Conservation (phyloP, 202 grass and related monocot genomes). For the Schoenoplectus tabernaemontani region DNA sequence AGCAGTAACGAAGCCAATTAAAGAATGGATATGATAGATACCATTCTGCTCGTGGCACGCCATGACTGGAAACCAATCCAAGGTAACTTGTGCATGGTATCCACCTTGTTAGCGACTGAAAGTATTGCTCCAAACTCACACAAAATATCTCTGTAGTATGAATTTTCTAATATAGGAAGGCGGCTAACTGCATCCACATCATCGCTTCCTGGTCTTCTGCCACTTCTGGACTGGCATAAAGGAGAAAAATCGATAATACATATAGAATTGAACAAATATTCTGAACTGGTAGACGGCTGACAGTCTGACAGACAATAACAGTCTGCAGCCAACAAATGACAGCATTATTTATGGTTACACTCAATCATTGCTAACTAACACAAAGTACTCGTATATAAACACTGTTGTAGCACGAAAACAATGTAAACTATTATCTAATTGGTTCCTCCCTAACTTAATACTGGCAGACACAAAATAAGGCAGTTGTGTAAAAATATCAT, state of each 20-base stretch:
- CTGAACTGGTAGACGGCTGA: not conserved
- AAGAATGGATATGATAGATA: conserved; percentile 18
- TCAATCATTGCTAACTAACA: not conserved
- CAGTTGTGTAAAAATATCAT: not conserved
- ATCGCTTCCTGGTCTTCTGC: conserved; percentile 65
- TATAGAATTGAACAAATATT: conserved; percentile 11
- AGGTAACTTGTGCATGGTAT: conserved; percentile 86
- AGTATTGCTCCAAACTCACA: conserved; percentile 92
- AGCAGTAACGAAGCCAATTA: conserved; percentile 25
- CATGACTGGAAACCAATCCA: conserved; percentile 99
- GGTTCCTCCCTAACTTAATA: not conserved
- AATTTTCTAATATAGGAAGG: conserved; percentile 65
- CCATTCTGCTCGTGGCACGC: conserved; percentile 70
- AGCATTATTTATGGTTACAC: not conserved
- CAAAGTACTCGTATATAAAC: not conserved
- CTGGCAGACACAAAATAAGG: not conserved
- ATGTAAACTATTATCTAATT: not conserved
- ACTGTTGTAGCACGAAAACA: not conserved
- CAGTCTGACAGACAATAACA: not conserved
- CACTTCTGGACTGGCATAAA: conserved; percentile 74
- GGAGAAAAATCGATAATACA: conserved; percentile 1
- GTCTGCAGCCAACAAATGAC: not conserved
- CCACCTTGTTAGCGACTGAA: conserved; percentile 73
- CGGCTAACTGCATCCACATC: conserved; percentile 81
- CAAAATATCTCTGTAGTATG: conserved; percentile 62